phyloP scores from a whole-genome alignment of 352 stramenopile species.

The Phytophthora sp. region DNA sequence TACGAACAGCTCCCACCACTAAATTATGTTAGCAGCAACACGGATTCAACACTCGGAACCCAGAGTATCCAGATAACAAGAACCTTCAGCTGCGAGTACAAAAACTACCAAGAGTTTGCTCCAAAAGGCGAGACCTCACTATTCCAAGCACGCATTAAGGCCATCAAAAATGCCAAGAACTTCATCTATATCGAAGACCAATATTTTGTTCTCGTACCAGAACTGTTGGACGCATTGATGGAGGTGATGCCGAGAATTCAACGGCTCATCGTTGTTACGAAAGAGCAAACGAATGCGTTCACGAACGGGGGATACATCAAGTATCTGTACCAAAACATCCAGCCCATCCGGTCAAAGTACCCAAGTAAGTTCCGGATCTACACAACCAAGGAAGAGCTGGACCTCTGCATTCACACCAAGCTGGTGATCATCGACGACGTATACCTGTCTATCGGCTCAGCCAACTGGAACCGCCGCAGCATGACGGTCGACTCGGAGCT shows the following conservation, averaged over 20 bases:
- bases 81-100: constrained; percentile 63
- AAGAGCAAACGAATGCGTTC: constrained; percentile 25
- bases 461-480: constrained; percentile 57
- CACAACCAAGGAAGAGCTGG: constrained; percentile 33
- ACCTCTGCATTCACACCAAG: constrained; percentile 60
- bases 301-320: constrained; percentile 40
- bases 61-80: constrained; percentile 57
- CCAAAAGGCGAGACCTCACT: constrained; percentile 52
- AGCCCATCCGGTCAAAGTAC: constrained; percentile 32
- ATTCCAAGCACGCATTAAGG: constrained; percentile 44
- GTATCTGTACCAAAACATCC: constrained; percentile 55
- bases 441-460: constrained; percentile 55
- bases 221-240: constrained; percentile 46
- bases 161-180: constrained; percentile 53
- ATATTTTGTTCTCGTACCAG: constrained; percentile 42
- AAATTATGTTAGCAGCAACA: constrained; percentile 11
- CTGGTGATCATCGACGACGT: constrained; percentile 63
- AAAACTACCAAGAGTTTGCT: constrained; percentile 53
- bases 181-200: constrained; percentile 31
- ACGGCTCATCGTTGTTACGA: constrained; percentile 50
- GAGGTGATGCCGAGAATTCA: constrained; percentile 48
- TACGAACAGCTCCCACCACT: constrained; percentile 16
- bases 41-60: constrained; percentile 5
- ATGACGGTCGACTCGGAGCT: constrained; percentile 61
- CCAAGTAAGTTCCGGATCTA: constrained; percentile 33